Percentiles rank a stretch among this genome's conserved stretches.
These are phyloP conservation scores for Vigna unguiculata DNA, from an alignment of 306 rosid species.

Conservation along the genomic window DNA sequence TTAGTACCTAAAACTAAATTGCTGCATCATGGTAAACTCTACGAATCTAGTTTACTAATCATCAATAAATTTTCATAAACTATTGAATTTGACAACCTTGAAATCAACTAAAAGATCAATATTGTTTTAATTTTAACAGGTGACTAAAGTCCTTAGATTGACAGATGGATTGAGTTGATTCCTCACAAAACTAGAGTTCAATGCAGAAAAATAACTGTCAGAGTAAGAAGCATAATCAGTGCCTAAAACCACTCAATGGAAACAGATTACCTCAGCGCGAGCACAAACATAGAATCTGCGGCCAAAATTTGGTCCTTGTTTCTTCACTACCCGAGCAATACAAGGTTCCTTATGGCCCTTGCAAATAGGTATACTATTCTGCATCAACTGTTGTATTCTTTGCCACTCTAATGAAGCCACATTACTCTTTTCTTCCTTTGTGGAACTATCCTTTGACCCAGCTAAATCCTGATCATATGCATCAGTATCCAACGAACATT, in stretches of 20 bases:
- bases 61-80: background rate
- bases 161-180: background rate
- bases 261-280: slow-evolving; percentile 78
- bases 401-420: slow-evolving; percentile 83
- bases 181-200: background rate
- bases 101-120: background rate
- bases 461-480: slow-evolving; percentile 50
- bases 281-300: slow-evolving; percentile 82
- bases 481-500: slow-evolving; percentile 47
- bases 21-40: background rate
- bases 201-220: background rate
- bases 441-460: slow-evolving; percentile 47
- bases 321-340: slow-evolving; percentile 86
- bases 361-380: slow-evolving; percentile 90
- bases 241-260: slow-evolving; percentile 21
- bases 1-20: background rate
- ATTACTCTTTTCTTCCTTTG: slow-evolving; percentile 62
- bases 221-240: background rate
- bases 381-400: slow-evolving; percentile 89
- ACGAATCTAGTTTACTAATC: background rate
- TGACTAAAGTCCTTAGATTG: background rate
- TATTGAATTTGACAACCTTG: background rate
- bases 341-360: slow-evolving; percentile 87
- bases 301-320: slow-evolving; percentile 85
- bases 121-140: background rate